Percentiles rank a stretch among this genome's conserved stretches.
Evolutionary conservation across 2,329 filamentous ascomycete species (phyloP).

Genomic region (Nemania sp.): DNA sequence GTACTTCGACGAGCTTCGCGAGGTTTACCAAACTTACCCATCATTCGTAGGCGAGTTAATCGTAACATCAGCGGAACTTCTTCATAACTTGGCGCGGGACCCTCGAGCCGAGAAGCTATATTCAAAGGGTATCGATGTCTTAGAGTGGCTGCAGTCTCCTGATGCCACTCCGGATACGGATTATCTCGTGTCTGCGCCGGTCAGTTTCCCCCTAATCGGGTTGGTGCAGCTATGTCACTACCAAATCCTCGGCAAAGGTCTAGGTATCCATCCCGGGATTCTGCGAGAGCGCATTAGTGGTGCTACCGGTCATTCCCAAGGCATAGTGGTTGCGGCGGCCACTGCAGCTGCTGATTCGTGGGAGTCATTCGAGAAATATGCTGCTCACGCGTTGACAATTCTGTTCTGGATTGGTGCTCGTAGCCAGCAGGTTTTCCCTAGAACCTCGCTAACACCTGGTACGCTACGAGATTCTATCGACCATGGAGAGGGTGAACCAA

Average conservation of each 20-base stretch:
- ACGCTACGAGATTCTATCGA: constrained; percentile 94
- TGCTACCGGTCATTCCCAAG: constrained; percentile 95
- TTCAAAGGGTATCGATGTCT: constrained; percentile 93
- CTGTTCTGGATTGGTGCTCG: constrained; percentile 99
- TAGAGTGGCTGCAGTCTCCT: constrained; percentile 90
- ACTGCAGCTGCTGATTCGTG: constrained; percentile 92
- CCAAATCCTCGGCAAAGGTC: constrained; percentile 89
- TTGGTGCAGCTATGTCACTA: constrained; percentile 97
- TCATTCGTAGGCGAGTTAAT: constrained; percentile 91
- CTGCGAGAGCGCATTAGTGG: constrained; percentile 87
- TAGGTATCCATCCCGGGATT: constrained; percentile 90
- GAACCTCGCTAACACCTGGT: constrained; percentile 90
- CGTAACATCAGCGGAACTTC: constrained; percentile 81
- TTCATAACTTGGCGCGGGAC: constrained; percentile 87
- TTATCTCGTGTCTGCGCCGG: constrained; percentile 92
- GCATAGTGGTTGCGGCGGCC: constrained; percentile 91
- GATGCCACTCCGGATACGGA: constrained; percentile 93
- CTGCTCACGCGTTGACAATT: constrained; percentile 85
- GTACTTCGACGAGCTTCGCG: constrained; percentile 97
- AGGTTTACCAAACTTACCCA: constrained; percentile 91
- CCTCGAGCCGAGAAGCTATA: constrained; percentile 94
- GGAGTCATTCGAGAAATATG: constrained; percentile 88
- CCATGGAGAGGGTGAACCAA: constrained; percentile 93
- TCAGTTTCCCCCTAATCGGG: constrained; percentile 96
- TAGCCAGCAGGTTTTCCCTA: constrained; percentile 96